Evolutionary conservation across 192 early-diverging fungal species (phyloP), one percentile per base, ranked within the genome.

Genomic region (Ambispora gerdemannii): DNA sequence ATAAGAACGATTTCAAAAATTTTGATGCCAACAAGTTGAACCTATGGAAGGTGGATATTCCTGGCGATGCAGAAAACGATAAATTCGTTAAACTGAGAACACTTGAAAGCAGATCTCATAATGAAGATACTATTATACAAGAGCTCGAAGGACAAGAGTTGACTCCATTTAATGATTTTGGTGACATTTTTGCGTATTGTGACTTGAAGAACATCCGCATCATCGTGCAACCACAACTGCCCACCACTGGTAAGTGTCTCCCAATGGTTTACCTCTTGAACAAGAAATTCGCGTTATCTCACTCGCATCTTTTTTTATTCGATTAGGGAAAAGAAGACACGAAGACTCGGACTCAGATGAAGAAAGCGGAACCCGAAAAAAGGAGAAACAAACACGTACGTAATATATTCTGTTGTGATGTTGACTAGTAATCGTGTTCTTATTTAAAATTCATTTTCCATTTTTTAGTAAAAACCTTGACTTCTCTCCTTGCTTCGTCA

Each of bases 121-220:
- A 65, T 47, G 43, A 65, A 65, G 22, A 65, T 65, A 65, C 1
- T 65, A 65, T 20, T 65, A 65, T 65, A 65, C 2, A 65, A 65
- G 43, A 65, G 24, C 43, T 65, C 17, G 43, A 24, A 65, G 63
- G 43, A 27, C 0, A 50, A 65, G 24, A 50, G 24, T 65, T 65
- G 25, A 28, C 63, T 30, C 63, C 63, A 65, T 50, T 65, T 49
- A 13, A 50, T 50, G 25, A 65, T 65, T 28, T 65, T 65, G 63
- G 24, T 50, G 25, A 65, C 20, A 65, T 50, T 25, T 65, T 65
- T 65, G 13, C 25, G 4, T 50, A 28, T 60, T 31, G 7, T 65
- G 43, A 31, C 63, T 65, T 25, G 36, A 65, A 65, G 36, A 50
- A 65, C 8, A 49, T 65, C 43, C 59, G 25, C 11, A 61, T 61